Evolutionary conservation across 1,284 basidiomycete genomes (phyloP), one percentile per base, ranked within the genome.

Genomic region (Xanthoconium separans): DNA sequence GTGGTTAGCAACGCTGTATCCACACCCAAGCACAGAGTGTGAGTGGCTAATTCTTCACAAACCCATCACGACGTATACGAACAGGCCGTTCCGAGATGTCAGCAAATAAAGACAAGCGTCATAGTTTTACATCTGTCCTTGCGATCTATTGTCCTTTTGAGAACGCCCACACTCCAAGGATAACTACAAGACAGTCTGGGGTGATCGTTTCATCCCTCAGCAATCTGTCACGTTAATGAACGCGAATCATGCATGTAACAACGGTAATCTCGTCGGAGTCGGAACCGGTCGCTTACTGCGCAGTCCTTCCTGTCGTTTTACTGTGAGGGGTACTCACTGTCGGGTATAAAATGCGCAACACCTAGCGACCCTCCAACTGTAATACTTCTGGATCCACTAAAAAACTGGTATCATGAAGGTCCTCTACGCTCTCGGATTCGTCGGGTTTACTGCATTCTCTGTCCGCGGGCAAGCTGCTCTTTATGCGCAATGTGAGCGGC

Each of bases 401-500:
- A 6, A 40, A 29, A 48, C 13, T 9, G 27, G 24, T 29, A 15
- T 5, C n/a, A 60, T 58, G 57, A 60, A 43, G 34, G 15, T 13
- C n/a, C 18, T 30, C 13, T 31, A 46, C 30, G n/a, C 58, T 42
- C 43, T 58, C 6, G 54, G 29, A 48, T 40, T 57, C 34, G 8
- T 58, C 4, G 42, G 29, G 0, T 30, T 60, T 13, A 20, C 54
- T 18, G 41, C 41, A 12, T 39, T 60, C 24, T 60, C 43, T 13
- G 54, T 51, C 43, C 33, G 20, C 2, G 57, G 41, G 18, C 54
- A 58, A 36, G 58, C 47, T 29, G 39, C 43, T 18, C 49, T 60
- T 43, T 58, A 60, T 29, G 54, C 27, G 1, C 57, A 60, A 53
- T 58, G 57, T 57, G 37, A 22, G 57, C 6, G 7, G 13, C 24